These are phyloP conservation scores for Diaporthe amygdali DNA, from an alignment of 2,329 filamentous ascomycete genomes.

Conservation along the genomic window DNA sequence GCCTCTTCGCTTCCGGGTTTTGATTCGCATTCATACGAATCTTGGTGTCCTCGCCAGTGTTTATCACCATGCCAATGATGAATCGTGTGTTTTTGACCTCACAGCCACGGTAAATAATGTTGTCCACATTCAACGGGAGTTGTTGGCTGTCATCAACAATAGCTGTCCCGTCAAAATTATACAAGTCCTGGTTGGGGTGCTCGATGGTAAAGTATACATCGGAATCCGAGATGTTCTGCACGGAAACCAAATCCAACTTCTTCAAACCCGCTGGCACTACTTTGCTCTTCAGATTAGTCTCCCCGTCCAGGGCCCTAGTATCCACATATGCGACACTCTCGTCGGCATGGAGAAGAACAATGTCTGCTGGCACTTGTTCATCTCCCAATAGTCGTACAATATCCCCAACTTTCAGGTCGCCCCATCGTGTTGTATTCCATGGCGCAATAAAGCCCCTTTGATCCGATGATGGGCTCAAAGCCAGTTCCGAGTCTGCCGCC, in stretches of 20 bases:
- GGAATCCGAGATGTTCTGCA: constrained; percentile 58
- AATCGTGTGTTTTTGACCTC: constrained; percentile 79
- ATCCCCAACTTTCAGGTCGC: constrained; percentile 55
- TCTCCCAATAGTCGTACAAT: constrained; percentile 64
- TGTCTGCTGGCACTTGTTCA: constrained; percentile 81
- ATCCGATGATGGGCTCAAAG: background rate
- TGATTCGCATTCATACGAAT: constrained; percentile 88
- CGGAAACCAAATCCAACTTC: constrained; percentile 56
- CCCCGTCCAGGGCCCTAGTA: constrained; percentile 83
- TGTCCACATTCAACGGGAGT: constrained; percentile 75
- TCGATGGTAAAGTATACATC: constrained; percentile 72
- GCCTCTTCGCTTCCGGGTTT: constrained; percentile 78
- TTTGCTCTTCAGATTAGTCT: constrained; percentile 83
- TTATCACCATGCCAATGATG: constrained; percentile 80
- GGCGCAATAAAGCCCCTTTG: constrained; percentile 28
- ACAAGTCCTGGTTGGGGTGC: constrained; percentile 78
- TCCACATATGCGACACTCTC: constrained; percentile 83
- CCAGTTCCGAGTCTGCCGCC: constrained; percentile 28
- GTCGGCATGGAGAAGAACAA: constrained; percentile 77
- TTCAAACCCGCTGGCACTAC: constrained; percentile 64
- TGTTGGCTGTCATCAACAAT: constrained; percentile 61
- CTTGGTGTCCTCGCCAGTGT: constrained; percentile 84
- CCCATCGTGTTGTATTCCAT: constrained; percentile 58
- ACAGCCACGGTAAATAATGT: constrained; percentile 87
- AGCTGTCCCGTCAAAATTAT: constrained; percentile 76